Conservation (phyloP, 2,329 filamentous ascomycete genomes). For the Fusarium sublunatum region DNA sequence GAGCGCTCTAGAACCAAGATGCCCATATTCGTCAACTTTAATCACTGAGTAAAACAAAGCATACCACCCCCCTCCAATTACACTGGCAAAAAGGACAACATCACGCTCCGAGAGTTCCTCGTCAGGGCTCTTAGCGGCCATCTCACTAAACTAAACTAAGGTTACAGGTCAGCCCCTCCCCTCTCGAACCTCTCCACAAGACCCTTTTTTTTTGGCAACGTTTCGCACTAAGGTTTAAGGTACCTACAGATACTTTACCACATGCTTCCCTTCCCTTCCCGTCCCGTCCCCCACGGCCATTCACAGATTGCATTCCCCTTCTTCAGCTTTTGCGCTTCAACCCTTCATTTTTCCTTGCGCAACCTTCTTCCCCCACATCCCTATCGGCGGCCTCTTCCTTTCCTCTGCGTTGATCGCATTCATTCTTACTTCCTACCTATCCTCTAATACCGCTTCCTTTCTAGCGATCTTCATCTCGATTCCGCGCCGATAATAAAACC, state of each 20-base stretch:
- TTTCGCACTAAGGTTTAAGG: no score
- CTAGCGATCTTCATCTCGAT: not conserved
- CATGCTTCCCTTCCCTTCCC: not conserved
- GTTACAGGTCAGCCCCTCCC: no score
- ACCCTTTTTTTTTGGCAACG: no score
- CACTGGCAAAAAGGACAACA: no score
- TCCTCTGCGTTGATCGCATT: slow-evolving; percentile 29
- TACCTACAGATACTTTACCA: not conserved
- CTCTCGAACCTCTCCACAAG: no score
- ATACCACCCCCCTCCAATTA: no score
- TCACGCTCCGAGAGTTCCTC: no score
- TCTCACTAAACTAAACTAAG: no score
- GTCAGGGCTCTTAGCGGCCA: no score
- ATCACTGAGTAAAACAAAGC: no score
- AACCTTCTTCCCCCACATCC: slow-evolving; percentile 1
- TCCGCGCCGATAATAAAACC: slow-evolving; percentile 7
- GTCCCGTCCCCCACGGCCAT: slow-evolving; percentile 14
- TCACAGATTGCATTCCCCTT: not conserved
- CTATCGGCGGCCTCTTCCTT: slow-evolving; percentile 24
- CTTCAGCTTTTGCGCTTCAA: slow-evolving; percentile 18
- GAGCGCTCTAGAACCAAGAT: no score
- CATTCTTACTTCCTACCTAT: not conserved
- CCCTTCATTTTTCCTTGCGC: slow-evolving; percentile 31
- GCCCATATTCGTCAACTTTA: no score
- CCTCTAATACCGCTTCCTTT: not conserved